Percentiles rank a stretch among this genome's conserved stretches.
These are phyloP conservation scores for Penicillium italicum DNA, from an alignment of 2,329 filamentous ascomycete genomes.

Conservation along the genomic window DNA sequence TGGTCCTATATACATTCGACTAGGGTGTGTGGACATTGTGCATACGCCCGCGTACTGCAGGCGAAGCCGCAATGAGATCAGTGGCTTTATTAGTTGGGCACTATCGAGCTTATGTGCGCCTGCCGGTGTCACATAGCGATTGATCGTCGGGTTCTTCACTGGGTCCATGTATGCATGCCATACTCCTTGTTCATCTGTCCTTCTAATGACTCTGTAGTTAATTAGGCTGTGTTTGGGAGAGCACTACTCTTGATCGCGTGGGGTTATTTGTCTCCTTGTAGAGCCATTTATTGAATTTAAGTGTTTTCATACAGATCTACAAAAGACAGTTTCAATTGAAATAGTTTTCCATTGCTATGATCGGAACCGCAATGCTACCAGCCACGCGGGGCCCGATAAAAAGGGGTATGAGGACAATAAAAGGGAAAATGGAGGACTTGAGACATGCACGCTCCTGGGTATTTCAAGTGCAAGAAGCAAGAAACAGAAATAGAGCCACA, in stretches of 20 bases:
- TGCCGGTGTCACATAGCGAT: neutral
- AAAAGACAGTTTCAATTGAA: neutral
- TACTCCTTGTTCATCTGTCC: neutral
- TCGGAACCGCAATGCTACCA: conserved; percentile 11
- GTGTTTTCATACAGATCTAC: neutral
- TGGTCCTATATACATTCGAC: neutral
- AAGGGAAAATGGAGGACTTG: conserved; percentile 15
- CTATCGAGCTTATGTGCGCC: neutral
- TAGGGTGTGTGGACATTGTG: neutral
- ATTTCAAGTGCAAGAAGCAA: conserved; percentile 16
- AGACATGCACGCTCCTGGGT: conserved; percentile 22
- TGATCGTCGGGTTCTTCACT: neutral
- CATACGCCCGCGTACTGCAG: neutral
- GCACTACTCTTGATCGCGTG: neutral
- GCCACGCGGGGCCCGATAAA: conserved; percentile 3
- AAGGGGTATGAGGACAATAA: conserved; percentile 11
- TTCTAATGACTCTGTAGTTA: neutral
- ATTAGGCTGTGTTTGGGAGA: neutral
- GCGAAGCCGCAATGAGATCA: conserved; percentile 4
- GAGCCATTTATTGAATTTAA: too few relatives aligned
- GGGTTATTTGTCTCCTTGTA: too few relatives aligned
- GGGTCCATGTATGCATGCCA: neutral
- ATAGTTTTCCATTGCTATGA: conserved; percentile 11
- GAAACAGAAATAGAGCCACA: conserved; percentile 9
- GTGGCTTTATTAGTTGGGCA: conserved; percentile 1